phyloP scores from a whole-genome alignment of 2,329 filamentous ascomycete species.

The Botrytis elliptica region DNA sequence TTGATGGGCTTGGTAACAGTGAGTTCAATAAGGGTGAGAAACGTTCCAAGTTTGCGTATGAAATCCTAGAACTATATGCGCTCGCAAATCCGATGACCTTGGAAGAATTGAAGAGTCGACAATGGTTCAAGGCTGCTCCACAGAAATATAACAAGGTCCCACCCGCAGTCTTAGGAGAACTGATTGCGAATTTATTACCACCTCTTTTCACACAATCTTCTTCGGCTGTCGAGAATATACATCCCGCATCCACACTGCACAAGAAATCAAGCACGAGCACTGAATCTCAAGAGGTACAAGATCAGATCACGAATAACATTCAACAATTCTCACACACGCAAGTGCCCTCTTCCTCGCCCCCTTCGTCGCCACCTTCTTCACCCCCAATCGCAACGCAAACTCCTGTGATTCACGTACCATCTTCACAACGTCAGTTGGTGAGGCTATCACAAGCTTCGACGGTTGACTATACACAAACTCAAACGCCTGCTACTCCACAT shows the following conservation, averaged over 20 bases:
- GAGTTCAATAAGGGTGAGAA: constrained; percentile 41
- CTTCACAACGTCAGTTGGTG: not conserved
- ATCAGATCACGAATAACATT: constrained; percentile 35
- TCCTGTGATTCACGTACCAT: not conserved
- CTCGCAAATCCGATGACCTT: constrained; percentile 59
- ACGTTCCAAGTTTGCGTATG: constrained; percentile 45
- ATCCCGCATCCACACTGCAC: not conserved
- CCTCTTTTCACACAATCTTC: constrained; percentile 46
- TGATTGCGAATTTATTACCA: constrained; percentile 57
- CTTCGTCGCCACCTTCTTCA: not conserved
- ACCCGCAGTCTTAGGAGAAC: constrained; percentile 55
- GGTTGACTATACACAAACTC: constrained; percentile 34
- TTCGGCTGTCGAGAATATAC: not conserved
- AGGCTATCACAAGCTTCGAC: constrained; percentile 38
- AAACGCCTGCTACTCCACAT: constrained; percentile 1
- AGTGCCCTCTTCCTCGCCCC: not conserved
- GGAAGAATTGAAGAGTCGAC: constrained; percentile 52
- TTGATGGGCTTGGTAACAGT: constrained; percentile 49
- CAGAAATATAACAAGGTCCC: constrained; percentile 54
- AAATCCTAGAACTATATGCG: constrained; percentile 58
- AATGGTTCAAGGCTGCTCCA: constrained; percentile 53
- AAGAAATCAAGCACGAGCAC: constrained; percentile 24
- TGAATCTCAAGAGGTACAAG: constrained; percentile 36
- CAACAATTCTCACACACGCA: constrained; percentile 32
- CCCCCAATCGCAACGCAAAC: not conserved